Base-by-base conservation (phyloP, 495 filamentous ascomycete species). In the Staphylotrichum longicolle region DNA sequence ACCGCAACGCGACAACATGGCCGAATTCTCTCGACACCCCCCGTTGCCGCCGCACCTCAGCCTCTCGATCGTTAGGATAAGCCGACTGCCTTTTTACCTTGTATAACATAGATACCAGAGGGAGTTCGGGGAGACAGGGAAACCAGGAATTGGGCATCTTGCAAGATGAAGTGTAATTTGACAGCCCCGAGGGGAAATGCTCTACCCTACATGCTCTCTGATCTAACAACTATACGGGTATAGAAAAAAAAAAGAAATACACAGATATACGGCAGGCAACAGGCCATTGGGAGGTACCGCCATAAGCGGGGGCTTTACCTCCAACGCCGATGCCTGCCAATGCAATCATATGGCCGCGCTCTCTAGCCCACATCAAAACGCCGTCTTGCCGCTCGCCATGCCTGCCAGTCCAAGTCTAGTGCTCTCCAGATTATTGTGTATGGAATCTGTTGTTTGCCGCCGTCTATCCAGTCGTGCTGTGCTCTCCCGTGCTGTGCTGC, bases 311-410 rank as follows among this genome's bases (percentile, higher is more conserved):
- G 20, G 5, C 4, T 20, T 30, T 27, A 27, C 20, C 3, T 57
- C 54, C 33, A 57, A 57, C 44, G 44, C 55, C 55, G 34, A 14
- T 48, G 56, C 57, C 57, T 51, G 47, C 37, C 10, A 50, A 58
- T 32, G 56, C 55, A 39, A 39, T 27, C n/a, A 37, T 50, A 27
- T 27, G 20, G 20, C 20, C 20, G 35, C 54, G 46, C 57, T 20
- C 37, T 35, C 15, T 39, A 41, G 9, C 40, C 30, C 15, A 50
- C 46, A 58, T 44, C 27, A 44, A 49, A 40, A 34, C 34, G 45
- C 56, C 35, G 0, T 5, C 8, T 1, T 32, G 20, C n/a, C 20
- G 20, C 20, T 27, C 33, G 47, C 10, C 20, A 49, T 58, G 56
- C 4, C 40, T 33, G 37, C 53, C 11, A 6, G 10, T 39, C 45